A percentile compares a stretch with the other conserved stretches of the same genome.
phyloP scores from a whole-genome alignment of 257 asterid species.

The Nicotiana knightiana region DNA sequence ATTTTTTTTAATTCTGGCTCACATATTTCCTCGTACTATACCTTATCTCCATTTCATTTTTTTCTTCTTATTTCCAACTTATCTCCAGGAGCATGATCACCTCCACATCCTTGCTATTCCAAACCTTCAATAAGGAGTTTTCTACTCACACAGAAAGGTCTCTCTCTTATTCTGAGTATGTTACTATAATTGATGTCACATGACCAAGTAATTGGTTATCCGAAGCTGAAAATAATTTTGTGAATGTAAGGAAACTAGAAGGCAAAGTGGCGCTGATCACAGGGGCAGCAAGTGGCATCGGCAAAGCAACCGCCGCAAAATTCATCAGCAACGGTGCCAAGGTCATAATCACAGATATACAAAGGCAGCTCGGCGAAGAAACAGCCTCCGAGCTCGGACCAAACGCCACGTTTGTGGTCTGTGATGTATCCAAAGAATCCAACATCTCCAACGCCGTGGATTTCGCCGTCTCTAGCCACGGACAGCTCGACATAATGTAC shows the following conservation, averaged over 20 bases:
- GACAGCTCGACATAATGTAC: slow-evolving; percentile 73
- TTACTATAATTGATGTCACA: too few relatives aligned
- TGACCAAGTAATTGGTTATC: not conserved
- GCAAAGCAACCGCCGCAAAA: slow-evolving; percentile 63
- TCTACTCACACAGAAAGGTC: slow-evolving; percentile 32
- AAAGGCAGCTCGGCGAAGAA: slow-evolving; percentile 34
- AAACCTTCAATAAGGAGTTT: slow-evolving; percentile 20
- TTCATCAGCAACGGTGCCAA: slow-evolving; percentile 69
- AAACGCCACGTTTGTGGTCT: slow-evolving; percentile 46
- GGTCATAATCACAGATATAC: slow-evolving; percentile 64
- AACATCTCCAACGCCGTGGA: slow-evolving; percentile 60
- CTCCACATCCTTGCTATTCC: slow-evolving; percentile 16
- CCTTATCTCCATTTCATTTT: not conserved
- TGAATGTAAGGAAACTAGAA: slow-evolving; percentile 44
- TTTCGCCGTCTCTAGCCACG: slow-evolving; percentile 47
- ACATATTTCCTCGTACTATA: not conserved
- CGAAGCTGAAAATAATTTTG: not conserved
- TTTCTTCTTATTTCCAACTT: not conserved
- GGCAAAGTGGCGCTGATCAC: slow-evolving; percentile 82
- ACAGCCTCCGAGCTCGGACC: slow-evolving; percentile 53
- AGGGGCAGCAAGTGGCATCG: slow-evolving; percentile 80
- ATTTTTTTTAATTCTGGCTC: not conserved
- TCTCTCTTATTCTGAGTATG: not conserved
- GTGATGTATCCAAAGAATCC: slow-evolving; percentile 63
- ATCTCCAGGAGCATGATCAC: slow-evolving; percentile 17